Base-by-base conservation (phyloP, 768 basidiomycete species). In the Russula sp. region DNA sequence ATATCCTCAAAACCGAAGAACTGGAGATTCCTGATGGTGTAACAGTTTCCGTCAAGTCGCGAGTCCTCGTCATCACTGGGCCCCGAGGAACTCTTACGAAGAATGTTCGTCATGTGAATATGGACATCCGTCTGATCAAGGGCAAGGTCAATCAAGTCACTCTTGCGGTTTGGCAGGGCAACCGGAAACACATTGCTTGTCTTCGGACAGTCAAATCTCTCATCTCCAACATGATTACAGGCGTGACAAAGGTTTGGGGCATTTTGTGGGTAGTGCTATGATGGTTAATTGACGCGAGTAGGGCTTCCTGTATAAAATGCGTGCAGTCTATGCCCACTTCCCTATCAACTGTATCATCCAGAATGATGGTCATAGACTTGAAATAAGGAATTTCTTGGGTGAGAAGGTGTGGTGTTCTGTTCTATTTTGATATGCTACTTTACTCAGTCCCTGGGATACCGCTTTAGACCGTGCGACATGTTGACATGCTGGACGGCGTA, bases 291-390 rank as follows among this genome's bases (percentile, higher is more conserved):
- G 9, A 4, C 11, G 18, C 22, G 38, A 41, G 5, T 68, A 95
- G 95, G 97, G 97, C 65, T 99, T 98, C 86, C 85, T 86, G 70
- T 99, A 99, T 85, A 99, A 98, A 88, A 98, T 99, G 96, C 92
- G 95, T 69, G 83, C 93, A 32, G 97, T 99, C 56, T 99, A 98
- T 73, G 97, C 97, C 69, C 97, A 99, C 81, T 99, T 99, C 82
- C 97, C 97, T 64, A 97, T 99, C 83, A 99, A 99, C 81, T 88
- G 88, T 74, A 96, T 97, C 74, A 91, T 96, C 70, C 86, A 90
- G 73, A 84, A 90, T 8, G 74, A 74, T 62, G 92, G 90, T 56
- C 73, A 71, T 42, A 75, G 83, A 51, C 75, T 95, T 50, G 94
- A 96, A 74, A 96, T 97, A 75, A 88, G 94, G 66, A 96, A 95